Conservation (phyloP, 2,329 filamentous ascomycete species). For the Tolypocladium pustulatum region DNA sequence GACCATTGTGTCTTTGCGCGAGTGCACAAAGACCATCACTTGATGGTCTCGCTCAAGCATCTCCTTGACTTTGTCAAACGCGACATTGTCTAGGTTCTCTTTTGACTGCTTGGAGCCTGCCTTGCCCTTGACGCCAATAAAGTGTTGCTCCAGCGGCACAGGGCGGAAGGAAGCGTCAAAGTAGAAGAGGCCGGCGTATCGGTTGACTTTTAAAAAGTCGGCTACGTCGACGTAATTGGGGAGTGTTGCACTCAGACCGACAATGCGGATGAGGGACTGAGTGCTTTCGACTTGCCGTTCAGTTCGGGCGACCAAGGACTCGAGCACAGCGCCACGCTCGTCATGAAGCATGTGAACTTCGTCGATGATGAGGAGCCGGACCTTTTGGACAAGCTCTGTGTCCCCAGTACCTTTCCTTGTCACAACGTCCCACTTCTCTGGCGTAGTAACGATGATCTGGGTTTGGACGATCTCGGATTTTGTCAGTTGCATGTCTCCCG, state of each 20-base stretch:
- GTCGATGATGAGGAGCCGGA: slow-evolving; percentile 90
- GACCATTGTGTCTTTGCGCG: slow-evolving; percentile 82
- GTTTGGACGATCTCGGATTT: slow-evolving; percentile 93
- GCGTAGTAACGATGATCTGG: slow-evolving; percentile 96
- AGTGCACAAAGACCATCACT: slow-evolving; percentile 99
- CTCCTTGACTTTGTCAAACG: slow-evolving; percentile 88
- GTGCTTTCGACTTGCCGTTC: slow-evolving; percentile 96
- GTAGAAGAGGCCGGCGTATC: slow-evolving; percentile 86
- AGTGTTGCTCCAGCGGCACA: slow-evolving; percentile 93
- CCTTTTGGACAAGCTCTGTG: slow-evolving; percentile 95
- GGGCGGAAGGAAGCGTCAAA: slow-evolving; percentile 94
- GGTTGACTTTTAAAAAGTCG: slow-evolving; percentile 94
- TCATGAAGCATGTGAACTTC: slow-evolving; percentile 99
- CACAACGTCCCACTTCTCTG: slow-evolving; percentile 98
- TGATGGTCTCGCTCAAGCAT: slow-evolving; percentile 93
- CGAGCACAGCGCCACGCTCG: slow-evolving; percentile 88
- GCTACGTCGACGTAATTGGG: slow-evolving; percentile 96
- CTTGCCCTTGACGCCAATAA: slow-evolving; percentile 92
- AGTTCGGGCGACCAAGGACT: slow-evolving; percentile 90
- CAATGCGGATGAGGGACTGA: slow-evolving; percentile 90
- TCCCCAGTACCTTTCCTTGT: slow-evolving; percentile 95
- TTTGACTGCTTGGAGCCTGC: slow-evolving; percentile 68
- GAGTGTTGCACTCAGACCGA: slow-evolving; percentile 88
- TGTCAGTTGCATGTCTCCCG: slow-evolving; percentile 96
- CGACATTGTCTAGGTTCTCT: slow-evolving; percentile 78